Evolutionary conservation across 2,329 filamentous ascomycete genomes (phyloP), one percentile per base, ranked within the genome.

Genomic region (Xylariaceae sp.): DNA sequence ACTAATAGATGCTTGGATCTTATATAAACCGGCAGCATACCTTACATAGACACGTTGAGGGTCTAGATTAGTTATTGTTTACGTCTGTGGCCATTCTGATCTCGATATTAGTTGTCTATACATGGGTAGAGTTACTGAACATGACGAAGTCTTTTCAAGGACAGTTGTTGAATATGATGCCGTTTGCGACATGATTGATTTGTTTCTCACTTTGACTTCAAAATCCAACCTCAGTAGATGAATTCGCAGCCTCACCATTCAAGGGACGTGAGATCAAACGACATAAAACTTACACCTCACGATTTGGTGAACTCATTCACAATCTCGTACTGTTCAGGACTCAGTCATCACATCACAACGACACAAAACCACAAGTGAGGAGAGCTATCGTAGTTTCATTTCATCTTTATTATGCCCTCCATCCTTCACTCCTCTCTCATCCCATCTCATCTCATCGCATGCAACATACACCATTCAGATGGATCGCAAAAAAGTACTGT

Each of bases 321-420:
- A 30, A 30, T 30, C 1, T 30, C 23, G 5, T 30, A 30, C 23
- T 30, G 23, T 30, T 30, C 23, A 30, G 23, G 23, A 30, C 23
- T 30, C 23, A 4, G 23, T 30, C 23, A 4, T 30, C 23, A 5
- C 23, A 30, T 30, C 17, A 49, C 47, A 34, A 11, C 9, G 7
- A 15, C 8, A 8, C 48, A 35, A 11, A 4, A 35, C 4, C 30
- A 51, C 13, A n/a, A 15, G 11, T n/a, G 42, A 15, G 11, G 13
- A n/a, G 42, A 17, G 10, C 37, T 37, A 48, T 58, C 44, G 55
- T 51, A 47, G 47, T 5, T 42, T 59, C 34, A 57, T 62, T 67
- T 44, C 37, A 30, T 42, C 64, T 64, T 53, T 68, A 69, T 69
- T 70, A 68, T 69, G 62, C 64, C 66, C 65, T 68, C 64, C 67